A percentile compares a stretch with the other conserved stretches of the same genome.
Evolutionary conservation across 208 protist species (phyloP).

Genomic region (Strigomonas culicis): DNA sequence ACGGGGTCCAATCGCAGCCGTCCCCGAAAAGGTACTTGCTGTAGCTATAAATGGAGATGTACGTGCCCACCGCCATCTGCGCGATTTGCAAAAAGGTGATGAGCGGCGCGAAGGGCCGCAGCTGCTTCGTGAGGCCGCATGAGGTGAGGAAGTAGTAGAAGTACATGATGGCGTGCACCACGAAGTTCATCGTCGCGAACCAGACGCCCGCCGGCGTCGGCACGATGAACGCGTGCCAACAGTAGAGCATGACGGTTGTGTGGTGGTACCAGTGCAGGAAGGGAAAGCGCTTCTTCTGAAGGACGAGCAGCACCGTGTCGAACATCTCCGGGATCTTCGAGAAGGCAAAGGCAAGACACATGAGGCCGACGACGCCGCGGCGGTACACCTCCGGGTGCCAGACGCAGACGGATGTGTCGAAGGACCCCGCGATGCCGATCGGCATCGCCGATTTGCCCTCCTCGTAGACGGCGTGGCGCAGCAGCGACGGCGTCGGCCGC

Average conservation of each 20-base stretch:
- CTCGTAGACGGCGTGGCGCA: conserved; percentile 22
- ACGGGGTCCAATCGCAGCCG: conserved; percentile 39
- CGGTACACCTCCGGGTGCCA: conserved; percentile 41
- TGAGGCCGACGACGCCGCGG: conserved; percentile 31
- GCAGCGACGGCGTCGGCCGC: conserved; percentile 22
- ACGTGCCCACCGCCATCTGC: conserved; percentile 87
- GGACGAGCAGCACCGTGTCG: conserved; percentile 67
- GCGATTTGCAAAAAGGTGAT: conserved; percentile 76
- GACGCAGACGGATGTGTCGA: conserved; percentile 46
- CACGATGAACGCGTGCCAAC: conserved; percentile 64
- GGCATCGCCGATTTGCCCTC: conserved; percentile 26
- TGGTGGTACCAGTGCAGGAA: conserved; percentile 92
- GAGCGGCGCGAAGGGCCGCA: conserved; percentile 59
- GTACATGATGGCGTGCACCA: conserved; percentile 94
- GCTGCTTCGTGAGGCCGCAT: conserved; percentile 25
- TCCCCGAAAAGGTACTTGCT: conserved; percentile 26
- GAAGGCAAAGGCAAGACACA: conserved; percentile 60
- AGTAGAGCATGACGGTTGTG: conserved; percentile 85
- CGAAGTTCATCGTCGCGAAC: conserved; percentile 89
- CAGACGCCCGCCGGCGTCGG: conserved; percentile 43
- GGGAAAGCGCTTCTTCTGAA: conserved; percentile 72
- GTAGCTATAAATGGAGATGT: conserved; percentile 44
- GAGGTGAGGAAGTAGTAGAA: conserved; percentile 87
- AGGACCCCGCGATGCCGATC: conserved; percentile 28
- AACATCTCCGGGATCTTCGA: conserved; percentile 78